Evolutionary conservation across 345 rosid genomes (phyloP).

Genomic region (Heritiera littoralis): DNA sequence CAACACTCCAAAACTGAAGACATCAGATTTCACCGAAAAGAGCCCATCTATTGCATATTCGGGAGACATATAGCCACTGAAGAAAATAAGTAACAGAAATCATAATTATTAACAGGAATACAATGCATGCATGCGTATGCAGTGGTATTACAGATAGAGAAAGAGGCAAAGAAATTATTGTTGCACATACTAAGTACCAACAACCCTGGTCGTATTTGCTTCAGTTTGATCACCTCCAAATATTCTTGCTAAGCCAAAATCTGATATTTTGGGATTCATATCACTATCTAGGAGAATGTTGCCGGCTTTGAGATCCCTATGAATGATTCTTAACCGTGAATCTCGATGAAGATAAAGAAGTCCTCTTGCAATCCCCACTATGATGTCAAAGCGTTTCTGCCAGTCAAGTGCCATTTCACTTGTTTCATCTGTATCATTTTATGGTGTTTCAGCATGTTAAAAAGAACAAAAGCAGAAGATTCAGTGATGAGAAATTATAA

Average conservation of each 20-base stretch:
- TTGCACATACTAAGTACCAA: constrained; percentile 45
- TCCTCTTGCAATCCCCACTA: constrained; percentile 44
- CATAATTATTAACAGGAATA: no score
- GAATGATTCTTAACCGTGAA: constrained; percentile 44
- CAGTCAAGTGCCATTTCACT: constrained; percentile 28
- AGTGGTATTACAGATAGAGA: no score
- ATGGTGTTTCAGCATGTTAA: neutral
- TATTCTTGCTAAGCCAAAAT: constrained; percentile 48
- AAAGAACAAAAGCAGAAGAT: neutral
- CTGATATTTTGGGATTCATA: constrained; percentile 51
- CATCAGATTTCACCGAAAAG: constrained; percentile 40
- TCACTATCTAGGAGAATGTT: constrained; percentile 40
- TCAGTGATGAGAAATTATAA: no score
- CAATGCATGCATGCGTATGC: no score
- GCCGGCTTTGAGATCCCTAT: constrained; percentile 47
- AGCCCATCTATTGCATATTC: constrained; percentile 30
- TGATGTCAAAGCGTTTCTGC: constrained; percentile 36
- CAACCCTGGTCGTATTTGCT: constrained; percentile 40
- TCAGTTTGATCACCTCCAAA: constrained; percentile 42
- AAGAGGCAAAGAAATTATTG: no score
- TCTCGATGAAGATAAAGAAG: constrained; percentile 47
- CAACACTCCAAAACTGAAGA: constrained; percentile 39
- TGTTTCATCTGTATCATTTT: constrained; percentile 27
- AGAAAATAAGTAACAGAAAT: neutral
- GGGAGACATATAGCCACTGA: constrained; percentile 37